Conservation (phyloP, 2,329 filamentous ascomycete genomes). For the Ophiocordyceps camponoti-floridani region DNA sequence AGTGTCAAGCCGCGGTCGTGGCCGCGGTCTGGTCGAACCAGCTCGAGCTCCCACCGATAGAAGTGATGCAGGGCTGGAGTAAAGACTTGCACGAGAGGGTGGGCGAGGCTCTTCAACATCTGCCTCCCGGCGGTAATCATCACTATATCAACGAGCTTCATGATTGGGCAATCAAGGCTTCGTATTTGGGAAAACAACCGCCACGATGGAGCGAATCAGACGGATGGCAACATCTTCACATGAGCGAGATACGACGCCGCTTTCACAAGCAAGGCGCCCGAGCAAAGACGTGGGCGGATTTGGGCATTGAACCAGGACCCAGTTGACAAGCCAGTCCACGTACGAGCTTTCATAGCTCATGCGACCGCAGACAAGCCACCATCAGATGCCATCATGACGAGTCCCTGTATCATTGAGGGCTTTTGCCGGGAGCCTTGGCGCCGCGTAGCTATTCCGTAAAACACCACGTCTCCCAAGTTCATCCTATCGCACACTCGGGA, state of each 20-base stretch:
- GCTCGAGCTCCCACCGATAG: constrained; percentile 41
- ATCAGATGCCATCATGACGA: not conserved
- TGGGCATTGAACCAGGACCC: constrained; percentile 38
- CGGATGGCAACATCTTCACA: constrained; percentile 54
- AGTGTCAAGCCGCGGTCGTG: constrained; percentile 62
- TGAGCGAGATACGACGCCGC: constrained; percentile 49
- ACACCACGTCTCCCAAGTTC: not conserved
- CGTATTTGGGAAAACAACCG: constrained; percentile 43
- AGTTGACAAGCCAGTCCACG: not conserved
- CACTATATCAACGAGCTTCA: constrained; percentile 52
- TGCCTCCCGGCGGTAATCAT: constrained; percentile 30
- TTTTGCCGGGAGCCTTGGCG: not conserved
- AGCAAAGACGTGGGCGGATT: constrained; percentile 48
- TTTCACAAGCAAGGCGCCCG: constrained; percentile 49
- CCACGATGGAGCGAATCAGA: constrained; percentile 54
- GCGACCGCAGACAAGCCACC: no score
- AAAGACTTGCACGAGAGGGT: constrained; percentile 31
- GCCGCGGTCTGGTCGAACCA: constrained; percentile 61
- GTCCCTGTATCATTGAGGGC: not conserved
- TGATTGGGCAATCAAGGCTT: constrained; percentile 37
- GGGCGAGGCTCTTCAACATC: constrained; percentile 13
- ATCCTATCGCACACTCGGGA: not conserved
- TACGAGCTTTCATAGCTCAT: not conserved
- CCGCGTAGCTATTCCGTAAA: not conserved
- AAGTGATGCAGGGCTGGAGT: constrained; percentile 58